Evolutionary conservation across 768 basidiomycete species (phyloP).

Genomic region (Xanthoconium purpureum): DNA sequence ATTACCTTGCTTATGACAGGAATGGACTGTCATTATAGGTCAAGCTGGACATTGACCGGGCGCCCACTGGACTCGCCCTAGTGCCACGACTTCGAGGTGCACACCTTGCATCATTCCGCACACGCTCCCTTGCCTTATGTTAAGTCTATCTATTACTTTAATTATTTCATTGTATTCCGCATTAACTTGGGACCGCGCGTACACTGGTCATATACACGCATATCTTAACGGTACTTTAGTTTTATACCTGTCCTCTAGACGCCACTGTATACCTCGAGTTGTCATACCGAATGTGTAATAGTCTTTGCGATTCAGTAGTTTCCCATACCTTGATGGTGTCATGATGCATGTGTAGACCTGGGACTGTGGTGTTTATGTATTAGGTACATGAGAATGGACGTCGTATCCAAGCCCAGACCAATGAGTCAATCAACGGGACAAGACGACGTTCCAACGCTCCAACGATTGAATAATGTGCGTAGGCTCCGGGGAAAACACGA

Average conservation of each 20-base stretch:
- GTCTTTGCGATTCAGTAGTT: background rate
- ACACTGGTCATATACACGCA: constrained; percentile 4
- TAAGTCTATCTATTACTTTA: constrained; percentile 19
- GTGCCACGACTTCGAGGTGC: constrained; percentile 3
- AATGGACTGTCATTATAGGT: constrained; percentile 19
- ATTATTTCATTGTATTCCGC: constrained; percentile 13
- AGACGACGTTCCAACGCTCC: constrained; percentile 1
- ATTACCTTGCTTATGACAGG: constrained; percentile 47
- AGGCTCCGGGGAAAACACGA: background rate
- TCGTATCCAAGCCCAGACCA: constrained; percentile 1
- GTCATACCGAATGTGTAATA: constrained; percentile 11
- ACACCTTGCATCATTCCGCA: constrained; percentile 12
- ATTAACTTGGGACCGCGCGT: constrained; percentile 14
- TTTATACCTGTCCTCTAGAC: constrained; percentile 6
- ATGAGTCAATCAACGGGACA: too few species aligned
- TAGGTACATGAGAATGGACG: constrained; percentile 12
- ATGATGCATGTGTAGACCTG: background rate
- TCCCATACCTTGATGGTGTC: constrained; percentile 5
- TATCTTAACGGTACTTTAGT: constrained; percentile 3
- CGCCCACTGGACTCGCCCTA: constrained; percentile 17
- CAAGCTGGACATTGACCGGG: constrained; percentile 22
- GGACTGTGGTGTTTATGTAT: background rate
- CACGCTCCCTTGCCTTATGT: constrained; percentile 17
- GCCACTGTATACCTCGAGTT: constrained; percentile 11
- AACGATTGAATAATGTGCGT: background rate